Evolutionary conservation across 2,329 filamentous ascomycete species (phyloP), one percentile per base, ranked within the genome.

Genomic region (Neoascochyta sp.): DNA sequence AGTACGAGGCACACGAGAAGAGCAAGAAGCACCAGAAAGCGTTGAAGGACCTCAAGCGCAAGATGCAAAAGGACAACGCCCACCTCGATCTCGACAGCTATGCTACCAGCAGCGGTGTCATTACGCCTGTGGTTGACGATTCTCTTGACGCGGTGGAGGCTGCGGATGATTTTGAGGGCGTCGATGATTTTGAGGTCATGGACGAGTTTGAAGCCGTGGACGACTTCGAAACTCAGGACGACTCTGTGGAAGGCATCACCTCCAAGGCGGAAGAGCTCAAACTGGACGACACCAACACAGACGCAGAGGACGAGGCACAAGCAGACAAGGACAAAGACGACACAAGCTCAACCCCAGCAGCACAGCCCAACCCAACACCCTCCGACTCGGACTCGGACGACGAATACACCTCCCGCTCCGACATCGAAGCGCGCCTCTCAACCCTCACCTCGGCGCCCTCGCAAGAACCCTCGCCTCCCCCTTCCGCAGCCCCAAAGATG

Each of bases 1-100:
- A 96, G 55, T 88, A 84, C 41, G 81, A 93, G 52, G 82, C 84
- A 3, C 92, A 98, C 52, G 89, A 95, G 66, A 87, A 83, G 66
- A 96, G 90, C 70, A 98, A 95, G 62, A 98, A 96, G 64, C 92
- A 98, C 53, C 65, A 81, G 39, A 96, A 95, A 58, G 83, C 87
- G 3, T 74, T 95, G 5, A 81, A 89, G 45, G 77, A 88, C 39
- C 65, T 98, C 21, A 80, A 79, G 50, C 75, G 78, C 51, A 81
- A 92, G 58, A 94, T 98, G 88, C 77, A 74, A 47, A 80, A 81
- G 47, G 85, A 98, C 52, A 83, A 89, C 50, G 69, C 71, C 25
- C 71, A 79, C 27, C 60, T 87, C 18, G 54, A 68, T 32, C 47
- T 72, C 18, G 64, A 67, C 13, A 57, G 60, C 4, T 60, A 64